Base-by-base conservation (phyloP, 768 basidiomycete genomes). In the Podaxis sp. region DNA sequence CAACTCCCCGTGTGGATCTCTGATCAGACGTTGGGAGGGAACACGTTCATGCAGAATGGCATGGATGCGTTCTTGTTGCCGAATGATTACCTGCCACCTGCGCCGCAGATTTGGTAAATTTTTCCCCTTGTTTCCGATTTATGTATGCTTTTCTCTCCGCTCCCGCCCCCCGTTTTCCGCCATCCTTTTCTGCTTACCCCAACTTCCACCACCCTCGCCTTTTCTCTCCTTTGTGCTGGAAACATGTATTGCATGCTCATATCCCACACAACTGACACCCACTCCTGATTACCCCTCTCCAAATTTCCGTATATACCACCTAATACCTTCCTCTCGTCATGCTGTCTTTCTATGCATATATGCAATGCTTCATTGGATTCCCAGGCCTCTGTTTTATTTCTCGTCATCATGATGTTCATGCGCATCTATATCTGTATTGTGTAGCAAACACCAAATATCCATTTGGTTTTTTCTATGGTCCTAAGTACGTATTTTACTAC, bases 21-120 rank as follows among this genome's bases (percentile, higher is more conserved):
- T 38, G 92, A 94, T 72, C 89, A 91, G 72, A 91, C 82, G 66
- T 75, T 93, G 1, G 92, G 91, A 50, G 91, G 90, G 54, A 83
- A 77, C 67, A 83, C 86, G 7, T 90, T 92, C 74, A 82, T 86
- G 36, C 90, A 91, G 72, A 84, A 90, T 68, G 92, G 93, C 65
- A 91, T 94, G 78, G 90, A 94, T 68, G 90, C 92, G 3, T 93
- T 93, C 75, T 77, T 94, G 52, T 79, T 94, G 40, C 92, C 92
- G 15, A 74, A 78, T 33, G 88, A 92, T 70, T 92, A 88, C 67
- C 79, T 91, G 55, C 87, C 89, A 1, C 77, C 86, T 61, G 81
- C 85, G 25, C 82, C 87, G 54, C 89, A 90, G 72, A 91, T 93
- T 60, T 92, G 90, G 90, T 93, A 72, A 80, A 49, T 38, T 13